A percentile compares a stretch with the other conserved stretches of the same genome.
Conservation (phyloP, 768 basidiomycete species). For the Psilocybe cyanescens region DNA sequence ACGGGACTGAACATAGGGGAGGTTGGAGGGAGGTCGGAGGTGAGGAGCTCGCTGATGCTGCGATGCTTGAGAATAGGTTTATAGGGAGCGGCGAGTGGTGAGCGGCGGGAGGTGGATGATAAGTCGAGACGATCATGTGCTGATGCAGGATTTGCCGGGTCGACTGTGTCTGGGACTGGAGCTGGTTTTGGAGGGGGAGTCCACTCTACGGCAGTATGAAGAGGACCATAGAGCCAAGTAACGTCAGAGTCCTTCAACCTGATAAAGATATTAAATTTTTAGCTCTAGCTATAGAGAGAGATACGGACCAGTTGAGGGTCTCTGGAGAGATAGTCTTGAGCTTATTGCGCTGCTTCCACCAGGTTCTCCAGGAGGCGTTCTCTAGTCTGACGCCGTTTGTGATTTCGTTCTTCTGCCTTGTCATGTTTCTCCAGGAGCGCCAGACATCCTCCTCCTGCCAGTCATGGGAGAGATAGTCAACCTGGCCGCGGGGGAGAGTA, state of each 20-base stretch:
- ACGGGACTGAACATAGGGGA: conserved; percentile 65
- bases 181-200: conserved; percentile 65
- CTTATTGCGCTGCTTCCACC: conserved; percentile 99
- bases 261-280: conserved; percentile 19
- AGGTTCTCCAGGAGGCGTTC: conserved; percentile 98
- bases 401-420: conserved; percentile 97
- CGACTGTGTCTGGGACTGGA: conserved; percentile 38
- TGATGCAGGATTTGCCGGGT: conserved; percentile 39
- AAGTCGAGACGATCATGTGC: conserved; percentile 59
- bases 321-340: conserved; percentile 95
- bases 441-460: conserved; percentile 99
- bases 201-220: conserved; percentile 93
- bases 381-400: conserved; percentile 93
- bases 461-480: conserved; percentile 97
- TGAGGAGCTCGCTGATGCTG: conserved; percentile 88
- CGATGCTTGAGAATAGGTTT: conserved; percentile 98
- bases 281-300: conserved; percentile 6
- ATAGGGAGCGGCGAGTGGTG: conserved; percentile 29
- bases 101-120: conserved; percentile 26
- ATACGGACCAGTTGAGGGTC: conserved; percentile 92
- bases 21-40: conserved; percentile 66
- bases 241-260: conserved; percentile 99
- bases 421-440: conserved; percentile 99
- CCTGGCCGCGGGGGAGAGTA: conserved; percentile 89
- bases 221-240: conserved; percentile 97